A percentile compares a stretch with the other conserved stretches of the same genome.
These are phyloP conservation scores for Arthrobotrys iridis DNA, from an alignment of 2,329 filamentous ascomycete species.

Conservation along the genomic window DNA sequence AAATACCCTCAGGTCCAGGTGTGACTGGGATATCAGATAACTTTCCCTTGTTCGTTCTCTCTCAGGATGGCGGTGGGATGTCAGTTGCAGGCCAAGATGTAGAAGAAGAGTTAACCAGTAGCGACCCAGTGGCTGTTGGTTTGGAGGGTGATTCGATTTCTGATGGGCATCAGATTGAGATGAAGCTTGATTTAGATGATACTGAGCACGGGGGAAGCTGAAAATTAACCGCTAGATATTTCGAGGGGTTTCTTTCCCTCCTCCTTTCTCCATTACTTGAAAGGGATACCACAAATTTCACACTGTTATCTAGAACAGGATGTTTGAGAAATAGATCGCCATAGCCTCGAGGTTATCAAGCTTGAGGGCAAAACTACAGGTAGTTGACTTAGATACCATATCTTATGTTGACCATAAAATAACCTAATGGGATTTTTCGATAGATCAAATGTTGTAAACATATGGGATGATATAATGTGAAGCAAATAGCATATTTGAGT, in stretches of 20 bases:
- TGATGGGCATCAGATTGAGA: slow-evolving; percentile 34
- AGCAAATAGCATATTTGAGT: no score
- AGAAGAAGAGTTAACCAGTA: not conserved
- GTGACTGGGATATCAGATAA: slow-evolving; percentile 1
- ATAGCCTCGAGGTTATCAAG: no score
- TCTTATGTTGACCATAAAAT: no score
- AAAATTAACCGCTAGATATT: not conserved
- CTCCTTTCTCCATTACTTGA: no score
- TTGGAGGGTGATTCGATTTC: slow-evolving; percentile 10
- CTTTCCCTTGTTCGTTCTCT: slow-evolving; percentile 51
- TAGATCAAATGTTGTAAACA: no score
- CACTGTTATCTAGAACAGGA: not conserved
- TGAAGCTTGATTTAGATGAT: slow-evolving; percentile 35
- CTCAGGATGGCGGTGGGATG: not conserved
- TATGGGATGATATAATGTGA: no score
- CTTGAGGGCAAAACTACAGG: no score
- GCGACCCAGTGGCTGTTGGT: slow-evolving; percentile 5
- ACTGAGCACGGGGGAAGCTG: not conserved
- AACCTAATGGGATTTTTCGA: no score
- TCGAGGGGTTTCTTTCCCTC: no score
- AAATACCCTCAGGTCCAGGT: not conserved
- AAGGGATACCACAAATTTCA: not conserved
- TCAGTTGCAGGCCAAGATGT: not conserved
- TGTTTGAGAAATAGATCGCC: no score
- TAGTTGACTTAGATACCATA: no score